Evolutionary conservation across 441 rosid genomes (phyloP).

Genomic region (Raphanus hybrid): DNA sequence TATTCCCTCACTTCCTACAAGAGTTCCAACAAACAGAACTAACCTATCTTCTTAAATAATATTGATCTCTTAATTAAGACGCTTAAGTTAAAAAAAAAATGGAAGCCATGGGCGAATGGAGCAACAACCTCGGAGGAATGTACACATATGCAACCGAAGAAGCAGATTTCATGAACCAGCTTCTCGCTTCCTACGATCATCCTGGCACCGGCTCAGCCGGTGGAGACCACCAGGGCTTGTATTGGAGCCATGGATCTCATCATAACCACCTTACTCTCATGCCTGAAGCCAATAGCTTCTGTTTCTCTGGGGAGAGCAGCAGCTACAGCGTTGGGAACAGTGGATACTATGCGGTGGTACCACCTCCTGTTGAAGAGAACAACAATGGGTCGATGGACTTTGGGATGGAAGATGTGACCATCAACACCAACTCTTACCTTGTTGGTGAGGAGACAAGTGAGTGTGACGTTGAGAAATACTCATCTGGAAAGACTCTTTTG

Average conservation of each 20-base stretch:
- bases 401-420: constrained; percentile 46
- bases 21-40: constrained; percentile 30
- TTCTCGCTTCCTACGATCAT: constrained; percentile 48
- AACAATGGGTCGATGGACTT: constrained; percentile 48
- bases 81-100: constrained; percentile 44
- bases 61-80: constrained; percentile 24
- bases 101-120: constrained; percentile 77
- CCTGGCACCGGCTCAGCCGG: constrained; percentile 18
- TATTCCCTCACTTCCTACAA: constrained; percentile 25
- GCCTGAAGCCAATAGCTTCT: constrained; percentile 27
- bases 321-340: constrained; percentile 32
- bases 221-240: constrained; percentile 32
- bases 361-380: constrained; percentile 29
- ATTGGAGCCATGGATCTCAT: constrained; percentile 32
- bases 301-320: constrained; percentile 47
- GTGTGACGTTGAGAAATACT: constrained; percentile 43
- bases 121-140: constrained; percentile 56
- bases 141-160: constrained; percentile 57
- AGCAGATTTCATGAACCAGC: constrained; percentile 72
- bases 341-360: constrained; percentile 41
- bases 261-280: constrained; percentile 32
- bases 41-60: constrained; percentile 19
- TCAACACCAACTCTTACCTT: constrained; percentile 48
- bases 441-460: constrained; percentile 48
- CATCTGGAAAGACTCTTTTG: constrained; percentile 11